Conservation (phyloP, 176 grass and related monocot species). For the Juncus inflexus region DNA sequence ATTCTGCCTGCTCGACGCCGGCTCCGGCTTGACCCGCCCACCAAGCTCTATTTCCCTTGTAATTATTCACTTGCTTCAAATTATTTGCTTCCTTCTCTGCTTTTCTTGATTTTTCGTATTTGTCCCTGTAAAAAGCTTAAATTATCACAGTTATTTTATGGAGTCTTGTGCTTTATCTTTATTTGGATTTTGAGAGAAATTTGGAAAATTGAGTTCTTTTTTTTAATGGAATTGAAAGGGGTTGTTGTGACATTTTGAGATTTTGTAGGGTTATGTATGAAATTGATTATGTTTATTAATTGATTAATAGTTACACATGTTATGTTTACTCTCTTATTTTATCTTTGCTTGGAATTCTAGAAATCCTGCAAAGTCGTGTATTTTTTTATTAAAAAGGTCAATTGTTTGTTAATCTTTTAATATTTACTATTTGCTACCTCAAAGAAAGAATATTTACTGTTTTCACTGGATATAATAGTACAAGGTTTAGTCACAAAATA, state of each 20-base stretch:
- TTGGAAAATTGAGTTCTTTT: too few species aligned
- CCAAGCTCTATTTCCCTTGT: slow-evolving; percentile 98
- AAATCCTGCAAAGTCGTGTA: background rate
- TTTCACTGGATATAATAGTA: background rate
- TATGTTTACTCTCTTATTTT: background rate
- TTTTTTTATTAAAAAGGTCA: background rate
- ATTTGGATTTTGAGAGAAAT: too few species aligned
- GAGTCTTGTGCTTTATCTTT: too few species aligned
- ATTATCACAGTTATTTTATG: too few species aligned
- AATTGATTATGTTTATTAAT: background rate
- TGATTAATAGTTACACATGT: too few species aligned
- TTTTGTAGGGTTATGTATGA: background rate
- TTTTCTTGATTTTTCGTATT: background rate
- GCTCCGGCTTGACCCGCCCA: slow-evolving; percentile 74
- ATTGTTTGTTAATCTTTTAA: background rate
- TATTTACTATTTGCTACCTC: background rate
- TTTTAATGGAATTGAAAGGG: background rate
- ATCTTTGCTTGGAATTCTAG: background rate
- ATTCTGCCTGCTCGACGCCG: slow-evolving; percentile 73
- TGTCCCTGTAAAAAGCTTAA: too few species aligned
- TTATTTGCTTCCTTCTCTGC: background rate
- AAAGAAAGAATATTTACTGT: background rate
- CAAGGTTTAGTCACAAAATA: too few species aligned
- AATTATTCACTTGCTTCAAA: background rate
- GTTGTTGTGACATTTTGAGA: slow-evolving; percentile 5